Conservation (phyloP, 2,329 filamentous ascomycete species). For the Colletotrichum gloeosporioides region DNA sequence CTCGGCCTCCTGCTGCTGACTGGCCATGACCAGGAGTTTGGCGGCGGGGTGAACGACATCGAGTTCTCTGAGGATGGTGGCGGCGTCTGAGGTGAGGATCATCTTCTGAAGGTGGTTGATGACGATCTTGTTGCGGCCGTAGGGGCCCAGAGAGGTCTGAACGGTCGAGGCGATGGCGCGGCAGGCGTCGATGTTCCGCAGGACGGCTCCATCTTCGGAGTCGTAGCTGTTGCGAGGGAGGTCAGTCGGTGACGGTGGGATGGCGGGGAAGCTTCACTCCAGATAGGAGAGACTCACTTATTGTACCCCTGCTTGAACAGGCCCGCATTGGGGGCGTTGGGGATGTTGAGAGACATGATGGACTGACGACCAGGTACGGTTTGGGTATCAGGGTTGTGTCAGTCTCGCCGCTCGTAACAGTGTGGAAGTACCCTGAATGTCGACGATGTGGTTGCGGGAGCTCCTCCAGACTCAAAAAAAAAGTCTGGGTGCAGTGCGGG, state of each 20-base stretch:
- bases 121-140: conserved; percentile 99
- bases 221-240: conserved; percentile 75
- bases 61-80: conserved; percentile 95
- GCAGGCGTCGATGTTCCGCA: conserved; percentile 99
- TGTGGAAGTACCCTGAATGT: conserved; percentile 11
- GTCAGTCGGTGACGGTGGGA: conserved; percentile 34
- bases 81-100: conserved; percentile 97
- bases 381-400: neutral
- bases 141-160: conserved; percentile 94
- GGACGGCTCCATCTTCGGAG: conserved; percentile 96
- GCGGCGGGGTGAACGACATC: conserved; percentile 98
- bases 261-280: conserved; percentile 18
- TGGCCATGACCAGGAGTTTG: conserved; percentile 97
- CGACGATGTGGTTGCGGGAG: conserved; percentile 18
- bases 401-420: conserved; percentile 14
- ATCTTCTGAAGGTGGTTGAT: conserved; percentile 99
- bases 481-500: conserved; percentile 23
- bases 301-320: conserved; percentile 97
- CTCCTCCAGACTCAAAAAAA: conserved; percentile 23
- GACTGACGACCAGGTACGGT: conserved; percentile 9
- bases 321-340: conserved; percentile 88
- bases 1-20: conserved; percentile 97
- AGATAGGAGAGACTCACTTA: conserved; percentile 66
- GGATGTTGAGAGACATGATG: conserved; percentile 93
- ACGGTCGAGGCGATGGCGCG: conserved; percentile 94